Conservation (phyloP, 179 eudicot genomes). For the Corrigiola litoralis region DNA sequence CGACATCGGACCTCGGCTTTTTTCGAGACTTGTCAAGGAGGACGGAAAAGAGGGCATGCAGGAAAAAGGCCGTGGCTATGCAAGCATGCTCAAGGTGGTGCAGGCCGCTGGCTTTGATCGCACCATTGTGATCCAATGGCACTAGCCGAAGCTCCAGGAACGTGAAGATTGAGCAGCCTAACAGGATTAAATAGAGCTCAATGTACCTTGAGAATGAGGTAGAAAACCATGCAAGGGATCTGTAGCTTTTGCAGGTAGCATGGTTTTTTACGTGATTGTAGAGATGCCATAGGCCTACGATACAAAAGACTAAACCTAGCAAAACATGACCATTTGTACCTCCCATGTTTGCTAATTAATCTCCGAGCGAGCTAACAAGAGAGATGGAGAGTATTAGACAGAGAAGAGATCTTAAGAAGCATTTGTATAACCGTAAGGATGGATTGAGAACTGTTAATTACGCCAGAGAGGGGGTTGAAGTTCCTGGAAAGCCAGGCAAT, state of each 20-base stretch:
- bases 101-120: constrained; percentile 29
- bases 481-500: constrained; percentile 20
- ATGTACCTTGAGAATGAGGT: constrained; percentile 26
- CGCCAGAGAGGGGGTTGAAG: constrained; percentile 6
- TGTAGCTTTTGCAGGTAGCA: constrained; percentile 8
- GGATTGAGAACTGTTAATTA: neutral
- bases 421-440: neutral
- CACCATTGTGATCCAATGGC: constrained; percentile 24
- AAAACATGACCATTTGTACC: constrained; percentile 30
- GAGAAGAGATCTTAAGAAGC: neutral
- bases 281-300: constrained; percentile 43
- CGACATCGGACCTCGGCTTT: constrained; percentile 11
- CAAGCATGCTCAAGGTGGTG: constrained; percentile 37
- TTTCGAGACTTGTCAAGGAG: constrained; percentile 24
- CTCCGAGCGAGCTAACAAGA: neutral
- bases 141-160: constrained; percentile 20
- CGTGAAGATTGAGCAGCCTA: constrained; percentile 23
- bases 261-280: constrained; percentile 29
- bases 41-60: constrained; percentile 32
- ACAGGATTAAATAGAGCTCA: constrained; percentile 32
- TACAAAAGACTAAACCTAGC: constrained; percentile 28
- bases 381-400: neutral
- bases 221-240: constrained; percentile 33
- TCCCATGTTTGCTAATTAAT: constrained; percentile 22
- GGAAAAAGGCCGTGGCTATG: constrained; percentile 32